phyloP scores from a whole-genome alignment of 1,139 yeast species.

The Casaregolazyma lundiana region DNA sequence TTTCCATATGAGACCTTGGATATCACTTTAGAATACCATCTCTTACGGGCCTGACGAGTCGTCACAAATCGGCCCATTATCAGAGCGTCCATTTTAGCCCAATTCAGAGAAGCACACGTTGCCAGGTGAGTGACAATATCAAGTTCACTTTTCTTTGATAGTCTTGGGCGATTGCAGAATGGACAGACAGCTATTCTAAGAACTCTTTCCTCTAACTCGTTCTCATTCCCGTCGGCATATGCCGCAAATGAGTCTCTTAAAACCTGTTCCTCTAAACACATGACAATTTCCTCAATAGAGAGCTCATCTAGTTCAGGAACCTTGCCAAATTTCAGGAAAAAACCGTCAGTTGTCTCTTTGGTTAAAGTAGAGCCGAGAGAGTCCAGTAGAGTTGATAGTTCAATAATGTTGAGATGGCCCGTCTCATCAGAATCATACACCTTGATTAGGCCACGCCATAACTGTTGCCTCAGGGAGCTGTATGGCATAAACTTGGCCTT shows the following conservation, averaged over 20 bases:
- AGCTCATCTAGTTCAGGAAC: slow-evolving; percentile 52
- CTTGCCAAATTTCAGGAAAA: slow-evolving; percentile 43
- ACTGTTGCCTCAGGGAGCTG: slow-evolving; percentile 54
- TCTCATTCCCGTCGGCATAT: slow-evolving; percentile 10
- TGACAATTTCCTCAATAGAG: slow-evolving; percentile 53
- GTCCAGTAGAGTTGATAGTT: slow-evolving; percentile 55
- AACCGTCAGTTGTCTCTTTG: slow-evolving; percentile 42
- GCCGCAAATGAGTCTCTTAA: slow-evolving; percentile 25
- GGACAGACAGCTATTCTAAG: slow-evolving; percentile 71
- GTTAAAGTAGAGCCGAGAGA: slow-evolving; percentile 57
- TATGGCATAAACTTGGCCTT: slow-evolving; percentile 69
- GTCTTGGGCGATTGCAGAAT: slow-evolving; percentile 60
- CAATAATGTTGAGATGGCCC: slow-evolving; percentile 48
- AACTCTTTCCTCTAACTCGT: slow-evolving; percentile 36
- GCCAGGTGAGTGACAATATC: slow-evolving; percentile 85
- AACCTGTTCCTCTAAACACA: slow-evolving; percentile 45
- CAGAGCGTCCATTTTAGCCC: slow-evolving; percentile 64
- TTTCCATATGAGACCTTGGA: slow-evolving; percentile 87
- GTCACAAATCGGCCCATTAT: slow-evolving; percentile 71
- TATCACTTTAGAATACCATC: slow-evolving; percentile 82
- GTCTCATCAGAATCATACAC: slow-evolving; percentile 48
- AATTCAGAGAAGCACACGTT: slow-evolving; percentile 74
- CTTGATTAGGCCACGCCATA: slow-evolving; percentile 63
- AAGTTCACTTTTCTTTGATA: slow-evolving; percentile 50
- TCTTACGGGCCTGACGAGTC: slow-evolving; percentile 73